Evolutionary conservation across 177 flowering plant species (phyloP).

Genomic region (Vitis hybrid): DNA sequence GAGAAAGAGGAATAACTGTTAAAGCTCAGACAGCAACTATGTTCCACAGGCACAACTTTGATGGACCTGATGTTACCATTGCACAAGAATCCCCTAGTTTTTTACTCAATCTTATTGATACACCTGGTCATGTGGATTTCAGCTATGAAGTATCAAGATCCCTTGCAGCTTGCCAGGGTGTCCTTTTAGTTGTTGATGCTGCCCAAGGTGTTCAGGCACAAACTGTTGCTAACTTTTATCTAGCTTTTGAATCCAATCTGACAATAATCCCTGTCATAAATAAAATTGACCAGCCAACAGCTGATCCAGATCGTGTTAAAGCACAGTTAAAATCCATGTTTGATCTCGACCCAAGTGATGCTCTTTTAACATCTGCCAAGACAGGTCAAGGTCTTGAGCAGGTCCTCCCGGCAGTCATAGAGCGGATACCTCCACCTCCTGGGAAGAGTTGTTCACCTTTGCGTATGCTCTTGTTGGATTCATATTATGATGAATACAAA

Average conservation of each 20-base stretch:
- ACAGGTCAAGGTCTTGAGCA: conserved; percentile 95
- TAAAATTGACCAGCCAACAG: conserved; percentile 97
- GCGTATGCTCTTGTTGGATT: conserved; percentile 93
- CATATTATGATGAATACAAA: conserved; percentile 92
- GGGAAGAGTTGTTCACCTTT: conserved; percentile 60
- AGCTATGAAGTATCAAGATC: conserved; percentile 99
- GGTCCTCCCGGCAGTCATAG: conserved; percentile 93
- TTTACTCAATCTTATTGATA: conserved; percentile 83
- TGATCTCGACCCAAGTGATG: conserved; percentile 78
- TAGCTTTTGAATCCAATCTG: conserved; percentile 90
- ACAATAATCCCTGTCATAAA: conserved; percentile 84
- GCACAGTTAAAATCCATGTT: conserved; percentile 91
- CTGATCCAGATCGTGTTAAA: conserved; percentile 91
- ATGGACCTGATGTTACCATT: conserved; percentile 21
- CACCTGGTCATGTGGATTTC: conserved; percentile 98
- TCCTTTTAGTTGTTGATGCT: conserved; percentile 95
- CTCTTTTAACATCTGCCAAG: conserved; percentile 88
- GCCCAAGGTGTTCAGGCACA: conserved; percentile 99
- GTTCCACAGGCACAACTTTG: conserved; percentile 53
- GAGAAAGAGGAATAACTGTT: conserved; percentile 97
- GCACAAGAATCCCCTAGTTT: conserved; percentile 37
- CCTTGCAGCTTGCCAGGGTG: conserved; percentile 99
- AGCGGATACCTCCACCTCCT: conserved; percentile 91
- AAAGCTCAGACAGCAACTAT: conserved; percentile 99
- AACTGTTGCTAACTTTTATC: conserved; percentile 95